These are phyloP conservation scores for Syzygium aromaticum DNA, from an alignment of 345 rosid species.

Conservation along the genomic window DNA sequence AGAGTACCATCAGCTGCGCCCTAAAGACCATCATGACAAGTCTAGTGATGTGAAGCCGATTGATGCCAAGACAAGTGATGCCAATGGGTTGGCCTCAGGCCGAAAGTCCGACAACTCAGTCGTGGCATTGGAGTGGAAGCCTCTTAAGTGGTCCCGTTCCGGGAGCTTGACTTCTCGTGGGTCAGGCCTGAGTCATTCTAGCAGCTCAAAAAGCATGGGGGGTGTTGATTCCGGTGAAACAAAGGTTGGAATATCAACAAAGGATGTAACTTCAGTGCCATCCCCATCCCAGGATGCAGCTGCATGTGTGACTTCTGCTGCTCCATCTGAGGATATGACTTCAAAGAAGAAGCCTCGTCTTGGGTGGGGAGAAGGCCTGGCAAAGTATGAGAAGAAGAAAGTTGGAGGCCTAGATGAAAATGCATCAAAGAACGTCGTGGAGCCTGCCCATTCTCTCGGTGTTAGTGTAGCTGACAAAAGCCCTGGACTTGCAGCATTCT, in stretches of 20 bases:
- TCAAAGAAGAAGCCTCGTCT: conserved; percentile 91
- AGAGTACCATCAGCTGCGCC: conserved; percentile 31
- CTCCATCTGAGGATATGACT: conserved; percentile 41
- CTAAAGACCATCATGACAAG: conserved; percentile 49
- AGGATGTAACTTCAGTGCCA: conserved; percentile 29
- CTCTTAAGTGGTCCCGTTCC: conserved; percentile 62
- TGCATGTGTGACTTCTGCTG: conserved; percentile 36
- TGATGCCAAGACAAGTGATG: conserved; percentile 11
- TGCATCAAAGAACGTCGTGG: conserved; percentile 36
- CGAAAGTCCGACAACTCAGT: conserved; percentile 43
- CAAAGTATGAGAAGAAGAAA: conserved; percentile 87
- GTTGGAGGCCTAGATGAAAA: conserved; percentile 59
- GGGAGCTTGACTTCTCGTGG: conserved; percentile 81
- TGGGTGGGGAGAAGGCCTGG: conserved; percentile 97
- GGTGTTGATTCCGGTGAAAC: conserved; percentile 54
- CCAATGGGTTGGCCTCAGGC: conserved; percentile 32
- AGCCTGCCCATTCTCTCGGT: conserved; percentile 32
- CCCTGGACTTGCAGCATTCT: conserved; percentile 39
- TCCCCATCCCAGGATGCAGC: conserved; percentile 69
- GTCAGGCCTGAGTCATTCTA: conserved; percentile 78
- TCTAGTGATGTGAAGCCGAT: conserved; percentile 14
- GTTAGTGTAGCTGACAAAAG: conserved; percentile 50
- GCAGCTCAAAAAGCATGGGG: conserved; percentile 76
- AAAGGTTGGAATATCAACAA: conserved; percentile 39
- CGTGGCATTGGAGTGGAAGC: conserved; percentile 50